phyloP scores from a whole-genome alignment of 164 flowering plant species.

The Berberis vulgaris region DNA sequence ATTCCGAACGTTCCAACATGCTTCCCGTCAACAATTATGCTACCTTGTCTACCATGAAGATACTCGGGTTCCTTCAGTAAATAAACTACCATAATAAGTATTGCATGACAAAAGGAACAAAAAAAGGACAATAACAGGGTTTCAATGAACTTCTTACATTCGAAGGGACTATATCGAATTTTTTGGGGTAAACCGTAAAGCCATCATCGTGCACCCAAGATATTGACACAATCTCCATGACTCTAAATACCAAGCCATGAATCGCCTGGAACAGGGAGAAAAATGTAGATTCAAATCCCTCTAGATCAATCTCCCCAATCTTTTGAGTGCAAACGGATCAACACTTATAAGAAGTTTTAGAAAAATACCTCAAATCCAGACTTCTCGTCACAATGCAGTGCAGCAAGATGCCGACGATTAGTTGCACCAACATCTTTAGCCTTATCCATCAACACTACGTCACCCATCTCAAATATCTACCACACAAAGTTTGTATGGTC shows the following conservation, averaged over 20 bases:
- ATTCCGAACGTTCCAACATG: constrained; percentile 76
- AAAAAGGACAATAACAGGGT: neutral
- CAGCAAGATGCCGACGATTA: constrained; percentile 72
- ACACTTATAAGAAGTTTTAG: neutral
- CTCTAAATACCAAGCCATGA: constrained; percentile 75
- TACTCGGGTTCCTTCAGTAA: constrained; percentile 74
- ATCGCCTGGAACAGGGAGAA: constrained; percentile 42
- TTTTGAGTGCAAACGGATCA: neutral
- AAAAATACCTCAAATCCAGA: constrained; percentile 87
- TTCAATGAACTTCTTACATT: constrained; percentile 34
- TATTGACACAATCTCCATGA: constrained; percentile 69
- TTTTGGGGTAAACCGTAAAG: constrained; percentile 15
- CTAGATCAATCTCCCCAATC: too few relatives aligned
- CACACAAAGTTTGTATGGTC: constrained; percentile 5
- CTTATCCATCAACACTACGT: constrained; percentile 50
- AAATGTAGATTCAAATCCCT: too few relatives aligned
- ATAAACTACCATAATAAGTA: neutral
- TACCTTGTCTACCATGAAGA: constrained; percentile 81
- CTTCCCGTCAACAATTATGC: constrained; percentile 59
- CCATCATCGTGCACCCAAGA: constrained; percentile 55
- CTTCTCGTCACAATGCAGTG: constrained; percentile 67
- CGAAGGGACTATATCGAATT: constrained; percentile 34
- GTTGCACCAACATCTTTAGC: constrained; percentile 72
- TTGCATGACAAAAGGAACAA: neutral
- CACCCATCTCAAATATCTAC: constrained; percentile 86